Base-by-base conservation (phyloP, 345 rosid species). In the Punica granatum region DNA sequence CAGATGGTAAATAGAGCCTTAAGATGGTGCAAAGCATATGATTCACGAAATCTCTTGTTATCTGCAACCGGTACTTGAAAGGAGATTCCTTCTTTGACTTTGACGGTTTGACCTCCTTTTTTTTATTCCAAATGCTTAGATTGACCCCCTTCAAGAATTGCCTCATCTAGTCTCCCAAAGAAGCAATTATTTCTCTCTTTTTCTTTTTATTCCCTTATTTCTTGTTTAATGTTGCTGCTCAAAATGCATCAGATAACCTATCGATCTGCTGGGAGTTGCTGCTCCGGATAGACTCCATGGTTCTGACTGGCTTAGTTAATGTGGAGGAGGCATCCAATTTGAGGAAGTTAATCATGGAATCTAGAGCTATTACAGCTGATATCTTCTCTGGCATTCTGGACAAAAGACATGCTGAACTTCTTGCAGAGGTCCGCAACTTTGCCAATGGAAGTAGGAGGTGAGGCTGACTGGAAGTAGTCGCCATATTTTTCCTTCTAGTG, bases 211-310 rank as follows among this genome's bases (percentile, higher is more conserved):
- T 16, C 34, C 67, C 25, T 46, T 26, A 33, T 67, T 25, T 43
- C 62, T 74, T 48, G 56, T 33, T 63, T 56, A 58, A 53, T 37
- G 7, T 46, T 32, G 30, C 44, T 69, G n/a, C 65, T 60, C 58
- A 68, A 59, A 71, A 63, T 77, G 30, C 31, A 73, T 72, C 86
- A 88, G 92, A 85, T 70, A 78, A 77, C 68, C 77, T 72, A 43
- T 82, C 88, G 67, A 13, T 76, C 51, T 72, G 71, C 46, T 88
- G 89, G 89, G 84, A 86, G 81, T 77, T 90, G 70, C 83, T 90
- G 72, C 90, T 81, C 65, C 85, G 90, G 65, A 78, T 91, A 54
- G 97, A 91, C 69, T 79, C 96, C 16, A 78, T 91, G 92, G 87
- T 88, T 70, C 84, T 91, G 65, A 77, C 62, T 67, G 88, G 85